Percentiles rank a stretch among this genome's conserved stretches.
Evolutionary conservation across 2,329 filamentous ascomycete species (phyloP).

Genomic region (Camillea tinctor): DNA sequence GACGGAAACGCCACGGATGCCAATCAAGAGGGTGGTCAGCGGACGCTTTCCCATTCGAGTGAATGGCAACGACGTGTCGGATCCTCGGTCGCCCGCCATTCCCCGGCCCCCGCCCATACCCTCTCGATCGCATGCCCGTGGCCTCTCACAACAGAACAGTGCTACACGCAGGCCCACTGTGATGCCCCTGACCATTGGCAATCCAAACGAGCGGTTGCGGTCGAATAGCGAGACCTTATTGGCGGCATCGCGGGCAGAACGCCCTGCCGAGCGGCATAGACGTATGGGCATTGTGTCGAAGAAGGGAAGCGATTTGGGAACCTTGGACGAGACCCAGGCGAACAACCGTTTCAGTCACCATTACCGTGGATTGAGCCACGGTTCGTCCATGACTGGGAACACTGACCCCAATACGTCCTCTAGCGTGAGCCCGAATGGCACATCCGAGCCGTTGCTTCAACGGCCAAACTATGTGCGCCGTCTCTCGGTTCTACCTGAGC

Average conservation of each 20-base stretch:
- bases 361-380: conserved; percentile 65
- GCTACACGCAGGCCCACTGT: conserved; percentile 67
- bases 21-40: conserved; percentile 60
- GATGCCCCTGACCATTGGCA: conserved; percentile 69
- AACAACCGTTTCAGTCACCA: conserved; percentile 63
- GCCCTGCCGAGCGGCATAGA: conserved; percentile 54
- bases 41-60: conserved; percentile 70
- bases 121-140: conserved; percentile 76
- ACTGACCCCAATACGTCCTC: conserved; percentile 34
- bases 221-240: conserved; percentile 64
- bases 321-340: conserved; percentile 60
- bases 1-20: conserved; percentile 75
- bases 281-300: conserved; percentile 65
- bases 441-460: conserved; percentile 55
- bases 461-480: conserved; percentile 63
- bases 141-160: conserved; percentile 66
- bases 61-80: conserved; percentile 68
- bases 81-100: conserved; percentile 66
- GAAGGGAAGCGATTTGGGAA: conserved; percentile 59
- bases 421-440: conserved; percentile 56
- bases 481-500: conserved; percentile 62
- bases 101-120: conserved; percentile 75
- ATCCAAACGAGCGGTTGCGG: conserved; percentile 63
- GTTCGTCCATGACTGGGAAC: conserved; percentile 63
- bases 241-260: conserved; percentile 47